These are phyloP conservation scores for Phytomonas sp. DNA, from an alignment of 208 protist species.

Conservation along the genomic window DNA sequence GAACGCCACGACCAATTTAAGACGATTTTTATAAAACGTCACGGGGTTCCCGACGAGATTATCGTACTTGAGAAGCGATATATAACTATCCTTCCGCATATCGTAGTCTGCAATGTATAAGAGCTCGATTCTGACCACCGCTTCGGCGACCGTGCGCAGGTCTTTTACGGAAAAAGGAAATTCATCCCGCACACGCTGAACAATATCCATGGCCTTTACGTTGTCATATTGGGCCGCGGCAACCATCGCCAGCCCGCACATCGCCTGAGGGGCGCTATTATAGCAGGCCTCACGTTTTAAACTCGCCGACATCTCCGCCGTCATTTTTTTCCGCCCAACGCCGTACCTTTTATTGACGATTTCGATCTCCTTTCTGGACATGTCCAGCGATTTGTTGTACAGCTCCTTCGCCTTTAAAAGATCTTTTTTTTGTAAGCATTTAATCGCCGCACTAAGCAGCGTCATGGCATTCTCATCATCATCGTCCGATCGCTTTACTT, in stretches of 20 bases:
- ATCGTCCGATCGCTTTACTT: constrained; percentile 30
- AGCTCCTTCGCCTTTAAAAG: constrained; percentile 58
- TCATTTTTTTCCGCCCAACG: constrained; percentile 66
- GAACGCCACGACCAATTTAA: constrained; percentile 68
- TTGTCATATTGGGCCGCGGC: constrained; percentile 38
- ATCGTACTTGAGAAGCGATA: constrained; percentile 65
- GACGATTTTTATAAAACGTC: constrained; percentile 53
- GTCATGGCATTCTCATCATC: constrained; percentile 87
- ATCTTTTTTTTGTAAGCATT: constrained; percentile 62
- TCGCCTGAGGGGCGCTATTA: constrained; percentile 64
- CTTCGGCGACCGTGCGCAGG: constrained; percentile 61
- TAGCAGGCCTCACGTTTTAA: constrained; percentile 75
- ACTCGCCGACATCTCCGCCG: constrained; percentile 42
- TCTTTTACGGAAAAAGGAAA: constrained; percentile 71
- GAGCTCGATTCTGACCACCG: constrained; percentile 78
- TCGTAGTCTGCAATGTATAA: constrained; percentile 53
- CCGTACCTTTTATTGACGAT: constrained; percentile 44
- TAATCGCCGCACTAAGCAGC: constrained; percentile 54
- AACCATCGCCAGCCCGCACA: constrained; percentile 80
- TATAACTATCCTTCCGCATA: constrained; percentile 70
- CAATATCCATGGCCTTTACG: constrained; percentile 35
- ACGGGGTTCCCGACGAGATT: constrained; percentile 52
- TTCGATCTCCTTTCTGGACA: constrained; percentile 41
- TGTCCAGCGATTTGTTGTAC: constrained; percentile 52
- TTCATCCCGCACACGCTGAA: constrained; percentile 37